Evolutionary conservation across 768 basidiomycete genomes (phyloP), one percentile per base, ranked within the genome.

Genomic region (Lactarius psammicola): DNA sequence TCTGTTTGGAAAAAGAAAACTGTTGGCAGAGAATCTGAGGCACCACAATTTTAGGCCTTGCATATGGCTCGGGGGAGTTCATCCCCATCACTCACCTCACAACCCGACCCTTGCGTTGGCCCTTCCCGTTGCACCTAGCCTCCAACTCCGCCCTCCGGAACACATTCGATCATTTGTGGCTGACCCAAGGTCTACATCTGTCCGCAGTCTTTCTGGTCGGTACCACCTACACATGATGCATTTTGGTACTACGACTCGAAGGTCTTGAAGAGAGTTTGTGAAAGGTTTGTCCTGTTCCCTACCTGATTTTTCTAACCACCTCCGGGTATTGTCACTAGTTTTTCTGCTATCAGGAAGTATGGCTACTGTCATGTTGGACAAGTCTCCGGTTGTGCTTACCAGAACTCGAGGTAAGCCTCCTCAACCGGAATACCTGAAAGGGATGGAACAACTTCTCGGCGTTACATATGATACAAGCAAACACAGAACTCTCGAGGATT

Each of bases 51-150:
- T n/a, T 42, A 55, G 68, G 38, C 82, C 87, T 30, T 77, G 80
- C 46, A 85, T 87, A 62, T 92, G 88, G 86, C 78, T 93, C 9
- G 83, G 85, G 66, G 79, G 76, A 79, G 82, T 80, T 72, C 71
- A 69, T 74, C 74, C 73, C 71, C 13, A 49, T 51, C 55, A 36
- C 66, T 68, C 34, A 57, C 46, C 62, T 56, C 68, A 55, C 64
- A n/a, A 65, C 68, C 36, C 67, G 59, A 28, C 26, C 38, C 20
- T 17, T 61, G 20, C 55, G 20, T 61, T 64, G 95, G 92, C 93
- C 92, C 0, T 95, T 95, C 74, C 91, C 92, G 17, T 79, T 91
- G 76, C 95, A 96, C 72, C 85, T 84, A 82, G 70, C 94, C 94
- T 5, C 90, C 89, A 13, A 75, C 85, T 6, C 93, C 94, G 73